Evolutionary conservation across 495 filamentous ascomycete genomes (phyloP).

Genomic region (Trichoderma gamsii): DNA sequence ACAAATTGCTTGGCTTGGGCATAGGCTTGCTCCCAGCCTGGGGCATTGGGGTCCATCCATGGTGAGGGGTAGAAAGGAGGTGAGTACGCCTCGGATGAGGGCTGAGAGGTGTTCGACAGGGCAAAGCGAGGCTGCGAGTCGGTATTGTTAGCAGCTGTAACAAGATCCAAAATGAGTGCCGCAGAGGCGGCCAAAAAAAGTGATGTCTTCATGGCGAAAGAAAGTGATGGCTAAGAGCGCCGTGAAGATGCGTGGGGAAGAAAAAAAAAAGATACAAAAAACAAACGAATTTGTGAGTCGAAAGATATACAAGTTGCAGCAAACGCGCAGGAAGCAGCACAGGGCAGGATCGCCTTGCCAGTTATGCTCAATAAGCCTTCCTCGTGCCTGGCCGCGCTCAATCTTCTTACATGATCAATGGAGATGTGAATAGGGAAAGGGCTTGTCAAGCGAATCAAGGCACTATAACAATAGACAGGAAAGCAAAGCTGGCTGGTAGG

Average conservation of each 20-base stretch:
- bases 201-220: conserved; percentile 6
- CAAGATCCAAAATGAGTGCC: neutral
- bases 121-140: conserved; percentile 20
- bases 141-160: conserved; percentile 22
- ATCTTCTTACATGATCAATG: neutral
- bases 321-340: neutral
- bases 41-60: conserved; percentile 64
- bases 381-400: neutral
- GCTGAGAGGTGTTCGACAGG: conserved; percentile 17
- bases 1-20: conserved; percentile 71
- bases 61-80: conserved; percentile 76
- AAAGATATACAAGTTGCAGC: neutral
- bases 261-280: neutral
- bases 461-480: neutral
- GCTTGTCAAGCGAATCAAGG: neutral
- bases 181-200: neutral
- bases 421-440: neutral
- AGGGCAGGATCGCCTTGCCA: neutral
- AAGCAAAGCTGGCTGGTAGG: neutral
- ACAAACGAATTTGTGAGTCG: neutral
- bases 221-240: neutral
- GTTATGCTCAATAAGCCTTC: neutral
- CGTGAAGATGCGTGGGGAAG: neutral
- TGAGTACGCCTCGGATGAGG: conserved; percentile 27
- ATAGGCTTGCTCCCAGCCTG: conserved; percentile 75